A percentile compares a stretch with the other conserved stretches of the same genome.
phyloP scores from a whole-genome alignment of 2,329 filamentous ascomycete species.

The Phialophora tarda region DNA sequence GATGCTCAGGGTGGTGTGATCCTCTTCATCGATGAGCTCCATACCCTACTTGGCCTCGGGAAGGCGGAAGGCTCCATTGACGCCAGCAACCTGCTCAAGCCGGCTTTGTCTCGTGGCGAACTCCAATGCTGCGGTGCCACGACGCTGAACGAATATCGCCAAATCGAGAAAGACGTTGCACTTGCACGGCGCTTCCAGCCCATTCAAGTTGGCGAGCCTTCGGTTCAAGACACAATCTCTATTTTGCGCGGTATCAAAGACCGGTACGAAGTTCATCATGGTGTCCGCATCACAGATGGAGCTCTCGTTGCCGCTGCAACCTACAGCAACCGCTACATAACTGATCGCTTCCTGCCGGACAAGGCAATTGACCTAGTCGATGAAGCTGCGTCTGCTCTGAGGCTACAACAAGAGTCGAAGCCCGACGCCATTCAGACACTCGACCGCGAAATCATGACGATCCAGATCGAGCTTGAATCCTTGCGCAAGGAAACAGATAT shows the following conservation, averaged over 20 bases:
- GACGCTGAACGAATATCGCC: conserved; percentile 86
- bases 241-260: conserved; percentile 97
- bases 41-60: conserved; percentile 86
- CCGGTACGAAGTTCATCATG: conserved; percentile 95
- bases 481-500: conserved; percentile 92
- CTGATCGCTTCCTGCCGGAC: conserved; percentile 92
- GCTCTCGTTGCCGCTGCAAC: conserved; percentile 90
- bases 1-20: conserved; percentile 88
- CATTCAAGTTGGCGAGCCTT: conserved; percentile 89
- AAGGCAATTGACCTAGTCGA: conserved; percentile 98
- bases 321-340: conserved; percentile 94
- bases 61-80: conserved; percentile 97
- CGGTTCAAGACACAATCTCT: conserved; percentile 89
- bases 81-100: conserved; percentile 92
- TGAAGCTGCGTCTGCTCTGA: conserved; percentile 86
- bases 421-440: conserved; percentile 91
- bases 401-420: conserved; percentile 94
- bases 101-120: conserved; percentile 88
- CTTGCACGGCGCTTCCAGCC: conserved; percentile 92
- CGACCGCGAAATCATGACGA: conserved; percentile 94
- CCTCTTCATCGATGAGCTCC: conserved; percentile 92
- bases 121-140: conserved; percentile 95
- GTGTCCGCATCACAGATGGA: conserved; percentile 90
- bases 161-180: conserved; percentile 95
- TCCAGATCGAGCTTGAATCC: conserved; percentile 95